These are phyloP conservation scores for Candida yuanshanica DNA, from an alignment of 805 yeast species.

Conservation along the genomic window DNA sequence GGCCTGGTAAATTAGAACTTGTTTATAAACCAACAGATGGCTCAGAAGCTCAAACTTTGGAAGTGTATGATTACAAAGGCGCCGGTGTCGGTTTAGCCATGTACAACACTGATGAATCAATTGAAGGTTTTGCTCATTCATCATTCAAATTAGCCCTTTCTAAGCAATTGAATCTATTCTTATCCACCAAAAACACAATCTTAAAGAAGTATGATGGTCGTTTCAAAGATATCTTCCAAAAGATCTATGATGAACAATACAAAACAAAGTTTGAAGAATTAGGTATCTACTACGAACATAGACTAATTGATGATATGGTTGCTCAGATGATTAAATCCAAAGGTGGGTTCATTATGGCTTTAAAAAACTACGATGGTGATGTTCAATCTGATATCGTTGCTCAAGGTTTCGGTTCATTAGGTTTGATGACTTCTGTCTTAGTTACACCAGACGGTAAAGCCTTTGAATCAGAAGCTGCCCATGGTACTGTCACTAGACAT, in stretches of 20 bases:
- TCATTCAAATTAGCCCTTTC: constrained; percentile 70
- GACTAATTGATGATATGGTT: constrained; percentile 83
- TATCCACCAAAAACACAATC: constrained; percentile 77
- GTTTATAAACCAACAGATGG: constrained; percentile 62
- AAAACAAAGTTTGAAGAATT: constrained; percentile 49
- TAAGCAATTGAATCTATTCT: constrained; percentile 57
- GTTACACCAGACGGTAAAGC: constrained; percentile 83
- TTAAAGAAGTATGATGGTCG: constrained; percentile 78
- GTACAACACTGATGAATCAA: constrained; percentile 80
- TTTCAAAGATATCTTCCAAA: constrained; percentile 75
- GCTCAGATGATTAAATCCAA: constrained; percentile 84
- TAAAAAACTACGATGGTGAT: constrained; percentile 84
- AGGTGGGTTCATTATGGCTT: constrained; percentile 76
- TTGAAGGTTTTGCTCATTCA: constrained; percentile 71
- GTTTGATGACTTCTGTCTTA: constrained; percentile 78
- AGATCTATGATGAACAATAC: constrained; percentile 54
- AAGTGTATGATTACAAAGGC: constrained; percentile 58
- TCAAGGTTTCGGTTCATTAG: constrained; percentile 81
- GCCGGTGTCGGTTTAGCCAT: constrained; percentile 75
- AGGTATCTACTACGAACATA: constrained; percentile 71
- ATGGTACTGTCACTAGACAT: constrained; percentile 85
- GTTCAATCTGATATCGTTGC: constrained; percentile 84
- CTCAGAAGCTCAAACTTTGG: constrained; percentile 38
- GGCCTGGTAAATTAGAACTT: constrained; percentile 61
- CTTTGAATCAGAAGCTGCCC: constrained; percentile 85